Evolutionary conservation across 192 early-diverging fungal species (phyloP).

Genomic region (Backusella tuberculispora): DNA sequence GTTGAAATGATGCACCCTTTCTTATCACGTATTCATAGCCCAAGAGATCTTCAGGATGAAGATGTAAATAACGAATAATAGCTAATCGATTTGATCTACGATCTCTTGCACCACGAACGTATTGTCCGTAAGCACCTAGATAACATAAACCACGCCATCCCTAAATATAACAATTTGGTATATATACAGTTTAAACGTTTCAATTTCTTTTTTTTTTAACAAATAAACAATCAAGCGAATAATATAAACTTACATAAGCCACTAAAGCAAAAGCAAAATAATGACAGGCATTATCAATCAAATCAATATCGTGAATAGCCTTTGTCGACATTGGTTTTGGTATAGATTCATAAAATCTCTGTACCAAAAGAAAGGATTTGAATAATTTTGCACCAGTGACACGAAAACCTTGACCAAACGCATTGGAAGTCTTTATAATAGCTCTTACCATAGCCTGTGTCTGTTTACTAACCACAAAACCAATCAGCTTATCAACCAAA

Average conservation of each 20-base stretch:
- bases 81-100: constrained; percentile 67
- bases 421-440: constrained; percentile 46
- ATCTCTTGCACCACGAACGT: constrained; percentile 46
- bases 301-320: constrained; percentile 27
- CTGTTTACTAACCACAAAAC: constrained; percentile 46
- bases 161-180: background rate
- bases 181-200: background rate
- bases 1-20: constrained; percentile 64
- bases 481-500: constrained; percentile 34
- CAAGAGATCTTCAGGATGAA: constrained; percentile 65
- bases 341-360: constrained; percentile 51
- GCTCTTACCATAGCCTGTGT: constrained; percentile 52
- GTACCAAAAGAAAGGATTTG: constrained; percentile 55
- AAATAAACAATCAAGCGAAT: background rate
- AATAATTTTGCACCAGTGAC: constrained; percentile 55
- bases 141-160: constrained; percentile 44
- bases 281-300: constrained; percentile 50
- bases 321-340: background rate
- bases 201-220: constrained; percentile 2
- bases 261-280: constrained; percentile 62
- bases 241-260: constrained; percentile 46
- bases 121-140: constrained; percentile 35
- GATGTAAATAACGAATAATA: constrained; percentile 62
- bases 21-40: constrained; percentile 70
- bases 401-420: constrained; percentile 64